Percentiles rank a stretch among this genome's conserved stretches.
phyloP scores from a whole-genome alignment of 768 basidiomycete genomes.

The Auricularia sp. region DNA sequence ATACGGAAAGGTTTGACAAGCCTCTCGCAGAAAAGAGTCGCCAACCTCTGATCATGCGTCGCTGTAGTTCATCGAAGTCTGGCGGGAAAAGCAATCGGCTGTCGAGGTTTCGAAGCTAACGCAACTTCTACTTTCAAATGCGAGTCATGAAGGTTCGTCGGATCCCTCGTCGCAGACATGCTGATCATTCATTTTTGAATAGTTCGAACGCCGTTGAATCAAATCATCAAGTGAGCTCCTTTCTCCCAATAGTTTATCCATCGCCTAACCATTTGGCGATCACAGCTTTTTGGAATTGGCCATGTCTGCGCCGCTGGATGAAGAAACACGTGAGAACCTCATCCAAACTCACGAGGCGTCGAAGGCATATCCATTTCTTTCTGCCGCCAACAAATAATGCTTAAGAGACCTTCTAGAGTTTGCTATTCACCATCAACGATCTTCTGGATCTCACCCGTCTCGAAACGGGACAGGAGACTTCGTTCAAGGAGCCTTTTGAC shows the following conservation, averaged over 20 bases:
- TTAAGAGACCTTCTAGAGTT: constrained; percentile 29
- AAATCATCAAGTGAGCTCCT: constrained; percentile 62
- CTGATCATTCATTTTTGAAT: too few relatives aligned
- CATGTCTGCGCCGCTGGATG: constrained; percentile 60
- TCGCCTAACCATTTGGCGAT: background rate
- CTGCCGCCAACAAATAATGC: background rate
- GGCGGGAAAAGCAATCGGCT: constrained; percentile 72
- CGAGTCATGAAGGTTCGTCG: constrained; percentile 62
- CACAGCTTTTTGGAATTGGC: constrained; percentile 68
- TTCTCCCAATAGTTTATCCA: background rate
- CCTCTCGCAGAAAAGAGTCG: background rate
- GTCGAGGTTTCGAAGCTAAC: constrained; percentile 63
- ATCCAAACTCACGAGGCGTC: constrained; percentile 65
- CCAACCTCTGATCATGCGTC: background rate
- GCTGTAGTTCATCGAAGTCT: constrained; percentile 70
- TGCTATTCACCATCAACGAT: constrained; percentile 79
- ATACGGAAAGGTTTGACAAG: constrained; percentile 48
- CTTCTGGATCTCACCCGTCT: constrained; percentile 68
- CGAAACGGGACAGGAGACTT: constrained; percentile 64
- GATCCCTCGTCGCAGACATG: background rate
- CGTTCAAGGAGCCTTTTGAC: constrained; percentile 69
- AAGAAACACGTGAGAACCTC: constrained; percentile 65
- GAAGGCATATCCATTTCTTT: constrained; percentile 31
- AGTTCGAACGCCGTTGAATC: constrained; percentile 70
- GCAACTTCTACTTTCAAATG: constrained; percentile 66